Conservation (phyloP, 1,284 basidiomycete genomes). For the Ustilago loliicola region DNA sequence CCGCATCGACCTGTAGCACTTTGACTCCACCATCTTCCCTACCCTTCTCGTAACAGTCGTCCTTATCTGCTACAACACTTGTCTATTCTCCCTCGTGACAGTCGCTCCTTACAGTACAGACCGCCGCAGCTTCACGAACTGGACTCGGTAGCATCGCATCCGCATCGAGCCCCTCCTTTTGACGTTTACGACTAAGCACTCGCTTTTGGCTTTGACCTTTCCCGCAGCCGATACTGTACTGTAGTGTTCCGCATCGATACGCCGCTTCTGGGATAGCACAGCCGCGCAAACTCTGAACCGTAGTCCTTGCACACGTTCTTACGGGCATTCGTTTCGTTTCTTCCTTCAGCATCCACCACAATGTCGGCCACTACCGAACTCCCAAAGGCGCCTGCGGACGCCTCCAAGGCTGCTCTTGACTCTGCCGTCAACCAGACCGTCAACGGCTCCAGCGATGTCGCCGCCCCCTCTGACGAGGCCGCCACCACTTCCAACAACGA, state of each 20-base stretch:
- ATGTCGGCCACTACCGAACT: constrained; percentile 51
- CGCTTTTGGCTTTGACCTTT: not conserved
- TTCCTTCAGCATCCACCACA: not conserved
- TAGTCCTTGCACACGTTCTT: not conserved
- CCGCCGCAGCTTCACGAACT: not conserved
- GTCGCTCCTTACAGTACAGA: not conserved
- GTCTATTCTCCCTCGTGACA: not conserved
- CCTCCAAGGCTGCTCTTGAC: constrained; percentile 60
- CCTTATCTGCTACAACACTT: not conserved
- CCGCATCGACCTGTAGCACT: not conserved
- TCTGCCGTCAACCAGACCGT: constrained; percentile 51
- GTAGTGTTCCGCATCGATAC: not conserved
- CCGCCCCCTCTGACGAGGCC: constrained; percentile 20
- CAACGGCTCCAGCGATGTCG: constrained; percentile 22
- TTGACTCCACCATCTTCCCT: not conserved
- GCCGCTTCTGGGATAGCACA: not conserved
- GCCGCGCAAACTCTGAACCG: not conserved
- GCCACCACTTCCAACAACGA: constrained; percentile 11
- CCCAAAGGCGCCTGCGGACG: constrained; percentile 55
- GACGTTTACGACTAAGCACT: not conserved
- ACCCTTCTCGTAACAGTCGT: not conserved
- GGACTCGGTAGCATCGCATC: not conserved
- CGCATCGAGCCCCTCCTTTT: not conserved
- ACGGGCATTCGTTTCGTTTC: not conserved
- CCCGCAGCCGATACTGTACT: not conserved